Evolutionary conservation across 345 rosid species (phyloP).

Genomic region (Angophora floribunda): DNA sequence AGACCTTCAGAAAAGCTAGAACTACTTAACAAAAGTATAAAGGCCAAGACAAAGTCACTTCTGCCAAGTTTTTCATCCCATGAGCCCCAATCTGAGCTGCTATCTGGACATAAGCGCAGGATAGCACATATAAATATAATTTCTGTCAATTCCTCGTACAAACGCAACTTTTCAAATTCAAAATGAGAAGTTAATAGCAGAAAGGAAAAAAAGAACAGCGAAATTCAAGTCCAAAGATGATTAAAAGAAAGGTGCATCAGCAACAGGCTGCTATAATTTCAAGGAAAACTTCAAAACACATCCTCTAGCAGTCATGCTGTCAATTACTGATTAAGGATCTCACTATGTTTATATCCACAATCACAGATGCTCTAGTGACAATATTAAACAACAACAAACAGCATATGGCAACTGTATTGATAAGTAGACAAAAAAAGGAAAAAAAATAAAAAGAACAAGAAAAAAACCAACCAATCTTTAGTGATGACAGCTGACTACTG

Average conservation of each 20-base stretch:
- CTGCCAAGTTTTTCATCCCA: conserved; percentile 76
- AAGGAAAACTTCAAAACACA: background rate
- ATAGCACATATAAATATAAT: background rate
- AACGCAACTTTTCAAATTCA: background rate
- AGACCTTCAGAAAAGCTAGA: conserved; percentile 25
- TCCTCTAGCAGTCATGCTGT: background rate
- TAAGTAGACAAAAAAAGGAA: background rate
- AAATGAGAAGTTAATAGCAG: background rate
- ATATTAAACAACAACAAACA: background rate
- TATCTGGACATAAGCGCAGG: conserved; percentile 33
- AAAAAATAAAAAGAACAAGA: background rate
- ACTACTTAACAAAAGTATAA: conserved; percentile 38
- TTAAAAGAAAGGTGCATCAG: background rate
- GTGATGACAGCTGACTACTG: conserved; percentile 80
- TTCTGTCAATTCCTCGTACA: background rate
- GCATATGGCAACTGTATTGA: background rate
- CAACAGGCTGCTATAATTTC: background rate
- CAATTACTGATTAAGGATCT: background rate
- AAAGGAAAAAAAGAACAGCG: background rate
- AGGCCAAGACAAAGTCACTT: conserved; percentile 75
- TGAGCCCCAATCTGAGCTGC: conserved; percentile 49
- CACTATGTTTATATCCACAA: background rate
- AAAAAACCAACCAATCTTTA: conserved; percentile 66
- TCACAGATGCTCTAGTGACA: background rate
- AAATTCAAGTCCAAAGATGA: background rate